A percentile compares a stretch with the other conserved stretches of the same genome.
phyloP scores from a whole-genome alignment of 2,329 filamentous ascomycete genomes.

The Verticillium nonalfalfae region DNA sequence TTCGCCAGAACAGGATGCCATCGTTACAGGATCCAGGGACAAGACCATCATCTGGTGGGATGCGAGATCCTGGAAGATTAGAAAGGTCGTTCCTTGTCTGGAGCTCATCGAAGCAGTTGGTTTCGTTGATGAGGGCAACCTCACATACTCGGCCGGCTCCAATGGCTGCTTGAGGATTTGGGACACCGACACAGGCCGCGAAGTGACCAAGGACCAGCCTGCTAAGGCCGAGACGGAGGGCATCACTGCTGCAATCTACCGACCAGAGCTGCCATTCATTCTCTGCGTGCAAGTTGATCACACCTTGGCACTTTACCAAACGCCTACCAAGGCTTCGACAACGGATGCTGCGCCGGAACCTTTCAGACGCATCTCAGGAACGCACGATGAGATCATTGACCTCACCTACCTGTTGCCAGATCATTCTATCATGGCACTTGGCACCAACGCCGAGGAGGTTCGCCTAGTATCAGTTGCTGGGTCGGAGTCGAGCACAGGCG shows the following conservation, averaged over 20 bases:
- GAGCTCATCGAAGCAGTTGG: slow-evolving; percentile 82
- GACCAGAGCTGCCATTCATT: slow-evolving; percentile 59
- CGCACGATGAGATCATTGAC: slow-evolving; percentile 97
- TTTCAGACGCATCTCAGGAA: slow-evolving; percentile 81
- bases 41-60: slow-evolving; percentile 95
- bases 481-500: slow-evolving; percentile 18
- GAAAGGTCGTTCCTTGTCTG: slow-evolving; percentile 74
- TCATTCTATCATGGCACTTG: slow-evolving; percentile 76
- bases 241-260: slow-evolving; percentile 67
- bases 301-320: slow-evolving; percentile 68
- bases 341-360: slow-evolving; percentile 36
- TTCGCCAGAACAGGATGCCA: slow-evolving; percentile 62
- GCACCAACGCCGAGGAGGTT: slow-evolving; percentile 92
- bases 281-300: slow-evolving; percentile 86
- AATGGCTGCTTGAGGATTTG: slow-evolving; percentile 80
- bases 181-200: slow-evolving; percentile 69
- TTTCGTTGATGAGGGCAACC: slow-evolving; percentile 63
- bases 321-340: slow-evolving; percentile 31
- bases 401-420: slow-evolving; percentile 79
- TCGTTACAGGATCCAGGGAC: slow-evolving; percentile 84
- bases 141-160: slow-evolving; percentile 80
- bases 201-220: slow-evolving; percentile 70
- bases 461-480: slow-evolving; percentile 70
- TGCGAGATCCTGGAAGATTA: slow-evolving; percentile 73
- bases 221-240: slow-evolving; percentile 54